Evolutionary conservation across 345 rosid genomes (phyloP), one percentile per base, ranked within the genome.

Genomic region (Microthlaspi erraticum): DNA sequence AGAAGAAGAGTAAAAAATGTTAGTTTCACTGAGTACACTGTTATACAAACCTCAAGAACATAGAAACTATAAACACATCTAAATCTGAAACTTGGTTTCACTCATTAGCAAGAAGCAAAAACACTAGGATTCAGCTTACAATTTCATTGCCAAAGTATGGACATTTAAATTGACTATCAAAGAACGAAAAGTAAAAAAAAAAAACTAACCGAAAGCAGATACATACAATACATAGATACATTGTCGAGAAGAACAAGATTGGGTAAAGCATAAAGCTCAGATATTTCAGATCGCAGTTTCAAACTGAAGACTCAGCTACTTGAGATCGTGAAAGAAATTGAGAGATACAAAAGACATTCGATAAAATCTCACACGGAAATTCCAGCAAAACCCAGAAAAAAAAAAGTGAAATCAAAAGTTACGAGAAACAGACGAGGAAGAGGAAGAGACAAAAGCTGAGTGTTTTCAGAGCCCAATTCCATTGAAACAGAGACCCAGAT

Each of bases 341-440:
- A 64, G 54, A 34, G 26, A 9, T 16, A 56, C 42, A 43, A 72
- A 37, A 52, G 1, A 51, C 51, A 52, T 60, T 57, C 46, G 46
- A 71, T 53, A 19, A 12, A 63, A 55, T 44, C 46, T 20, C 50
- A 31, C 60, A 46, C 34, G 29, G 46, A 18, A 58, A 72, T 55
- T 68, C 54, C 12, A 70, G 49, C 70, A 77, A 64, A 70, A 41
- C 71, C 79, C 66, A 76, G 41, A 32, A 54, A 68, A 56, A n/a
- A n/a, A n/a, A n/a, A n/a, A n/a, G n/a, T n/a, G 3, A 17, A 44
- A 12, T 13, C 42, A 68, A 57, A 44, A 34, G 29, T 34, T 19
- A 20, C 2, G 45, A 19, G 45, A 26, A 69, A 26, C 66, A 23
- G 29, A 73, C 51, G 32, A 55, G 13, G 54, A 31, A 11, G 46